Base-by-base conservation (phyloP, 2,329 filamentous ascomycete species). In the Ampelomyces quisqualis region DNA sequence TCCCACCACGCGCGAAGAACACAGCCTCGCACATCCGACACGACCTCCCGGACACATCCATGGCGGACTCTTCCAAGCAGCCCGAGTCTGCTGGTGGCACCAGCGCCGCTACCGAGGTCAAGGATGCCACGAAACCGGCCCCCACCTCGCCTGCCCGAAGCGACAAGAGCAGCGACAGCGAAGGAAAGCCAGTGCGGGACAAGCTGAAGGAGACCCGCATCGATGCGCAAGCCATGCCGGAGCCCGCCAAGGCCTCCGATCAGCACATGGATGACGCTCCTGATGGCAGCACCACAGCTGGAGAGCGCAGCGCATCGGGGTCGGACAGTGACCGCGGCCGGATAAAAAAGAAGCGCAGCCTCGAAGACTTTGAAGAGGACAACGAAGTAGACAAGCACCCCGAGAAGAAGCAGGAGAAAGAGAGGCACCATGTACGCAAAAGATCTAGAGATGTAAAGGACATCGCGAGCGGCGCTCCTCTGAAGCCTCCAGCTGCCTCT, bases 151-250 rank as follows among this genome's bases (percentile, higher is more conserved):
- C 63, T 19, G 53, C 63, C 24, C 60, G 53, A 24, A 70, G 65
- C 43, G 73, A 76, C 47, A 68, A 53, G 44, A 66, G 64, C 50
- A 64, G 64, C 41, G 73, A 75, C 28, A 69, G 67, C 43, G 74
- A 76, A 45, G 79, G 82, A 60, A 75, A 74, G 45, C 78, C 78
- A 7, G 77, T 82, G 24, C 71, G 80, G 43, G 76, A 82, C 60
- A 79, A 81, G 64, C 68, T 84, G 38, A 77, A 80, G 63, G 77
- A 82, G 55, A 81, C 80, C 3, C 73, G 77, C n/a, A 80, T 84
- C 40, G 75, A 75, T 26, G 67, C 72, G 37, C 54, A 58, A 30
- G 30, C 52, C 30, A 47, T 48, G 13, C 51, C 55, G 11, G 52
- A 62, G 23, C 40, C 51, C 37, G 38, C 38, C 13, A 39, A 48